Base-by-base conservation (phyloP, 2,329 filamentous ascomycete species). In the Trichophyton equinum region DNA sequence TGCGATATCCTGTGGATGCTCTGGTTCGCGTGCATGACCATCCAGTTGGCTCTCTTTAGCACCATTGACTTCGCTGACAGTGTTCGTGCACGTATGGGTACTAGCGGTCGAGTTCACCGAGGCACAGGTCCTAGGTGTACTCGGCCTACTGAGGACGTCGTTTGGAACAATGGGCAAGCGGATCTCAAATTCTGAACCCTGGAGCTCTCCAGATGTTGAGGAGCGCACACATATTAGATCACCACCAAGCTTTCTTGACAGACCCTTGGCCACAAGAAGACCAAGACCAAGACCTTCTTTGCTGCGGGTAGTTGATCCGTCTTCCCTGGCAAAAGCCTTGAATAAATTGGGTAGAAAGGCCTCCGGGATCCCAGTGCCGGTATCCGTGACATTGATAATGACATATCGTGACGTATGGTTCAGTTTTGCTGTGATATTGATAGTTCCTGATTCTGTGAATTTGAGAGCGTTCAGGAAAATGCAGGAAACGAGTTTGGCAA, bases 221-320 rank as follows among this genome's bases (percentile, higher is more conserved):
- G 86, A 86, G 57, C 80, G 78, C 47, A 84, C 78, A 65, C 85
- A 83, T 58, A 81, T 79, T 20, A 89, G 74, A 70, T 88, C 85
- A 15, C 86, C 86, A 27, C 85, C 84, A 61, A 88, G 80, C 68
- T 85, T 86, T 60, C 85, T 78, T 4, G 85, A 83, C 53, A 88
- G 77, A 2, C 85, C 85, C 71, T 88, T 88, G 0, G 85, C 86
- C n/a, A 88, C 86, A 68, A 88, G 78, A 9, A 89, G 74, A 30
- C 86, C 85, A 5, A 89, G 75, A 0, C 86, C 86, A 2, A 88
- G 75, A 0, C 86, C 86, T 70, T 89, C 86, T 68, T 81, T 85
- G 63, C 81, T 80, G 49, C 86, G 78, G 5, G 84, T 87, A 13
- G 84, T 81, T 1, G 85, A 87, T 58, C 83, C 80, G 69, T 89